phyloP scores from a whole-genome alignment of 306 rosid species.

The Casuarina equisetifolia region DNA sequence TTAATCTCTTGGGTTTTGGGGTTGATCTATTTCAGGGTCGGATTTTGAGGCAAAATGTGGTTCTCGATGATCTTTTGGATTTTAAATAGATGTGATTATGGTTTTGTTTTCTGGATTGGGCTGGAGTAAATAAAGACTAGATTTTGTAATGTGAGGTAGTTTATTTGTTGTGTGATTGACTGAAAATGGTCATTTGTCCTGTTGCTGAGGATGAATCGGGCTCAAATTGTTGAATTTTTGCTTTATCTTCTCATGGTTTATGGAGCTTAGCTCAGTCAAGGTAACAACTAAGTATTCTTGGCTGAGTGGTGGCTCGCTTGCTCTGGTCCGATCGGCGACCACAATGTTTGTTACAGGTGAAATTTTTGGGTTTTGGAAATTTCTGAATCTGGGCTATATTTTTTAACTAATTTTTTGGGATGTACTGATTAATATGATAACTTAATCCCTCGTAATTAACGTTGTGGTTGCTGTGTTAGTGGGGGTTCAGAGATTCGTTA shows the following conservation, averaged over 20 bases:
- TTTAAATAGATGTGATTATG: constrained; percentile 4
- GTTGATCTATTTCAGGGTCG: constrained; percentile 3
- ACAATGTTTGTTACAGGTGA: not conserved
- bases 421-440: not conserved
- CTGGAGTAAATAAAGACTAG: not conserved
- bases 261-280: not conserved
- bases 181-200: not conserved
- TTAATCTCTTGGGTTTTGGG: constrained; percentile 6
- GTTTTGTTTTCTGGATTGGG: not conserved
- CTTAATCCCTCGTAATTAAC: not conserved
- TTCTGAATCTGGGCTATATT: not conserved
- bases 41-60: not conserved
- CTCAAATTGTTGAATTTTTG: not conserved
- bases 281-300: not conserved
- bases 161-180: not conserved
- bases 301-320: not conserved
- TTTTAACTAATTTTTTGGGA: not conserved
- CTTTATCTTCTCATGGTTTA: not conserved
- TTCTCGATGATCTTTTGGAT: not conserved
- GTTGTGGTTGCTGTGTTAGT: not conserved
- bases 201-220: not conserved
- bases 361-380: not conserved
- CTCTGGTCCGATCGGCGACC: not conserved
- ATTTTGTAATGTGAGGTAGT: not conserved
- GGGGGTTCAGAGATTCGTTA: constrained; percentile 1